These are phyloP conservation scores for Psidium friedrichsthalianum DNA, from an alignment of 345 rosid genomes.

Conservation along the genomic window DNA sequence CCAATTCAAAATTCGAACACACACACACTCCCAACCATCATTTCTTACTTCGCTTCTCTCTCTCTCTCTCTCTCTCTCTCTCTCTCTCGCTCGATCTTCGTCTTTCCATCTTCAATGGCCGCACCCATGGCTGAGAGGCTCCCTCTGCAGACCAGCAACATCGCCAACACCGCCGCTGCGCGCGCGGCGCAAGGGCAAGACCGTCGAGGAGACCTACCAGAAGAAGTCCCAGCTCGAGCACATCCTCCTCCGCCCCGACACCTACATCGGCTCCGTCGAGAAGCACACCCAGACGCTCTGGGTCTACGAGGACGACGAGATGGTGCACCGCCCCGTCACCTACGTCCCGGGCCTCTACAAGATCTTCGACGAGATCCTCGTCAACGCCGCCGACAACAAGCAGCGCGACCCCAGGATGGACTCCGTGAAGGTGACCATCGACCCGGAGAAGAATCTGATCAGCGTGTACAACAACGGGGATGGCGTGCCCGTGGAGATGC, in stretches of 20 bases:
- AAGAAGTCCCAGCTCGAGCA: conserved; percentile 95
- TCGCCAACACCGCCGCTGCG: conserved; percentile 22
- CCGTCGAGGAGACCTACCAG: conserved; percentile 90
- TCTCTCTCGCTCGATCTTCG: no score
- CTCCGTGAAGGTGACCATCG: conserved; percentile 53
- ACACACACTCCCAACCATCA: background rate
- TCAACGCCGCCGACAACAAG: conserved; percentile 91
- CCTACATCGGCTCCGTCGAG: conserved; percentile 95
- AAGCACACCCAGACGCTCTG: conserved; percentile 78
- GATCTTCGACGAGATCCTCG: conserved; percentile 93
- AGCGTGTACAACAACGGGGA: conserved; percentile 83
- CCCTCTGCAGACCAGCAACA: conserved; percentile 67
- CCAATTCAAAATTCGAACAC: background rate
- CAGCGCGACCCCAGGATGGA: conserved; percentile 86
- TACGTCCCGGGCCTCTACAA: conserved; percentile 94
- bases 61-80: background rate
- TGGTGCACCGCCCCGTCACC: conserved; percentile 57
- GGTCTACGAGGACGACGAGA: conserved; percentile 66
- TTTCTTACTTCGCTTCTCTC: background rate
- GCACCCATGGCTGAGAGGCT: conserved; percentile 23
- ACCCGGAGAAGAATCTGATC: conserved; percentile 52
- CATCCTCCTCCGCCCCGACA: conserved; percentile 94
- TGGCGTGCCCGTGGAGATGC: conserved; percentile 90
- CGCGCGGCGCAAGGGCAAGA: conserved; percentile 17
- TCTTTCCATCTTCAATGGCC: background rate